These are phyloP conservation scores for Erigeron canadensis DNA, from an alignment of 129 eudicot genomes.

Conservation along the genomic window DNA sequence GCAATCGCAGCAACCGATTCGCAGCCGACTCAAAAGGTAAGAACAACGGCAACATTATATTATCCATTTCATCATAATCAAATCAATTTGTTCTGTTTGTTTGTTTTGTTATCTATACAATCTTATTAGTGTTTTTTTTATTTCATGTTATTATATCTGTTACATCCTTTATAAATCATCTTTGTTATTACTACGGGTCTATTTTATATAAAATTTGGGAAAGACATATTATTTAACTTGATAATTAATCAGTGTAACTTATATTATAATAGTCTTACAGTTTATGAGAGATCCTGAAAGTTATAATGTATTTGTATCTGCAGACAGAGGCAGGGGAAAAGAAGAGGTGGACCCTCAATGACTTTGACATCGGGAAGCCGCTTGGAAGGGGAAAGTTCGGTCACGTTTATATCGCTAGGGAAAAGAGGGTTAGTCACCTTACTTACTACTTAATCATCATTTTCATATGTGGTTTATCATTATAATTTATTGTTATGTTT, in stretches of 20 bases:
- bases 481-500: not conserved
- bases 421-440: slow-evolving; percentile 37
- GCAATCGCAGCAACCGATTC: slow-evolving; percentile 55
- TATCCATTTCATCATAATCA: not conserved
- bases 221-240: not conserved
- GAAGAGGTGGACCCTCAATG: slow-evolving; percentile 47
- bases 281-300: not conserved
- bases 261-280: not conserved
- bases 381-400: slow-evolving; percentile 46
- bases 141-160: not conserved
- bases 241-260: not conserved
- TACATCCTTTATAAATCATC: not conserved
- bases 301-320: not conserved
- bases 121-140: not conserved
- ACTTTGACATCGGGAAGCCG: slow-evolving; percentile 39
- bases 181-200: not conserved
- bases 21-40: slow-evolving; percentile 46
- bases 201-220: not conserved
- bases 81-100: not conserved
- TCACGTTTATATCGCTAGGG: slow-evolving; percentile 40
- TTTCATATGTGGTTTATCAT: not conserved
- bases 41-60: not conserved
- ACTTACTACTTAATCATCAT: not conserved
- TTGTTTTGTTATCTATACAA: not conserved
- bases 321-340: slow-evolving; percentile 38